A percentile compares a stretch with the other conserved stretches of the same genome.
Evolutionary conservation across 2,329 filamentous ascomycete species (phyloP).

Genomic region (Hymenoscyphus salicellus): DNA sequence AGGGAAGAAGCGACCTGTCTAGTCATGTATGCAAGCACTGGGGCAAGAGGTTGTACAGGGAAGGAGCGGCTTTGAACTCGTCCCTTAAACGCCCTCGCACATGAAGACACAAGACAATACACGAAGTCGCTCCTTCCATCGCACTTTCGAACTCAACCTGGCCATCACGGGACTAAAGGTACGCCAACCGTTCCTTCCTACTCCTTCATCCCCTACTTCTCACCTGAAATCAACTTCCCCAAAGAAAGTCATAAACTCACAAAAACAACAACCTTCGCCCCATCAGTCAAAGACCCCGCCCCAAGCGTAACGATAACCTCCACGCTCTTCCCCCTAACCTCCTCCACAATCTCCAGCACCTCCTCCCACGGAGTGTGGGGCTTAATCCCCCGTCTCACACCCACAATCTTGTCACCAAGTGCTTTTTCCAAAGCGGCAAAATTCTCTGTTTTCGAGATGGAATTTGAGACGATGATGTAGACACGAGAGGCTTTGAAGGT

Average conservation of each 20-base stretch:
- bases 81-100: neutral
- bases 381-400: constrained; percentile 34
- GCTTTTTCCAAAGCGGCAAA: constrained; percentile 28
- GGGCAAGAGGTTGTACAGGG: too few relatives aligned
- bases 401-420: constrained; percentile 31
- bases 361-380: constrained; percentile 36
- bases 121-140: too few relatives aligned
- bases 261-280: constrained; percentile 34
- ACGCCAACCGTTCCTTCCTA: too few relatives aligned
- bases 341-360: constrained; percentile 32
- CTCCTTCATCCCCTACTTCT: neutral
- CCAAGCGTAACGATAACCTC: constrained; percentile 37
- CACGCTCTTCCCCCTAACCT: constrained; percentile 26
- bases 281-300: constrained; percentile 36
- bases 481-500: constrained; percentile 30
- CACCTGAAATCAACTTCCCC: neutral
- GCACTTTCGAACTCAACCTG: too few relatives aligned
- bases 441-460: constrained; percentile 34
- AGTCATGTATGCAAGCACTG: too few relatives aligned
- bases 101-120: neutral
- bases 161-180: too few relatives aligned
- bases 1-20: too few relatives aligned
- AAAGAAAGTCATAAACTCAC: constrained; percentile 16
- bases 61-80: too few relatives aligned
- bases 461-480: constrained; percentile 36